Evolutionary conservation across 345 rosid species (phyloP), one percentile per base, ranked within the genome.

Genomic region (Nephelium lappaceum): DNA sequence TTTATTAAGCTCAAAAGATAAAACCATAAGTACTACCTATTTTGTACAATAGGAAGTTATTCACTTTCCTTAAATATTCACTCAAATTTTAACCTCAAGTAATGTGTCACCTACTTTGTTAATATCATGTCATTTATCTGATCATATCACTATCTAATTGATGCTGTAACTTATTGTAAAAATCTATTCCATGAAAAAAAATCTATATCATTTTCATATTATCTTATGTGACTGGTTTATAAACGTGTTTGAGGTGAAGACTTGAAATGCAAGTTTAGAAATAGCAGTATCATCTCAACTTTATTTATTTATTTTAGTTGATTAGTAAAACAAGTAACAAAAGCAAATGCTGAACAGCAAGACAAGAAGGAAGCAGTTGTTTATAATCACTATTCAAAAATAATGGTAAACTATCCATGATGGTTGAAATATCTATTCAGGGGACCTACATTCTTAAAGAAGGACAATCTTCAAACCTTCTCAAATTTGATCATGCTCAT

Each of bases 391-490:
- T 16, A 16, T 53, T 53, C 58, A 53, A 53, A 41, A 67, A 27
- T 65, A 27, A 65, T 65, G n/a, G 41, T 16, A 65, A 27, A 36
- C 12, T 65, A 65, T 4, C 36, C 14, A 31, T 39, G 43, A 67
- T 67, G n/a, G 71, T 67, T 41, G 71, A 67, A 27, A 42, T 41
- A 67, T 67, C 14, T 16, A 19, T 39, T 67, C 71, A n/a, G 4
- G 21, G 71, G 53, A 9, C 27, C 51, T 36, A n/a, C 5, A 0
- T 53, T 53, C n/a, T 1, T 49, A 49, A 12, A 49, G 18, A 53
- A 53, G 58, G 58, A n/a, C 8, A 53, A 53, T 15, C 58, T 53
- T 53, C 58, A 31, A 6, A 53, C 16, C n/a, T 16, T 53, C n/a
- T 45, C 49, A 45, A 45, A 45, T 45, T 45, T 7, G 49, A 45